A percentile compares a stretch with the other conserved stretches of the same genome.
Conservation (phyloP, 2,329 filamentous ascomycete species). For the Diaporthe ampelina region DNA sequence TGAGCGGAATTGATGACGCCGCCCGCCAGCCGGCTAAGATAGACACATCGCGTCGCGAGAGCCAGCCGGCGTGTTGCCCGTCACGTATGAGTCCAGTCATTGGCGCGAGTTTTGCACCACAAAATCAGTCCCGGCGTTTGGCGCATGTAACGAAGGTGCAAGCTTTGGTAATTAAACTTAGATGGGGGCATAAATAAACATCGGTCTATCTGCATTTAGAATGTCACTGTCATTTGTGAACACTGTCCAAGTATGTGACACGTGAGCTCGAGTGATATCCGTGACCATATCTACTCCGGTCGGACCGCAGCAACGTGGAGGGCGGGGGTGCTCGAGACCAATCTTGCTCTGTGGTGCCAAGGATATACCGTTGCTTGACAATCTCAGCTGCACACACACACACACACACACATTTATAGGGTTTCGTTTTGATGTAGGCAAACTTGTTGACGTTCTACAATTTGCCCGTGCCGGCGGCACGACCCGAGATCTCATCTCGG, state of each 20-base stretch:
- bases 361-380: background rate
- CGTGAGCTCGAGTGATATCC: background rate
- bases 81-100: background rate
- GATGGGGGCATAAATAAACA: background rate
- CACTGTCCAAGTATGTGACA: background rate
- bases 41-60: background rate
- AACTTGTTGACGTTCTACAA: slow-evolving; percentile 1
- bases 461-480: slow-evolving; percentile 8
- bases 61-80: background rate
- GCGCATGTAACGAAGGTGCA: background rate
- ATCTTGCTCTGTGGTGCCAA: background rate
- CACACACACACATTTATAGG: too few relatives aligned
- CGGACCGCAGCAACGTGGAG: background rate
- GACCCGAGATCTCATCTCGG: background rate
- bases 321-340: too few relatives aligned
- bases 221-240: background rate
- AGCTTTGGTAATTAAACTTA: background rate
- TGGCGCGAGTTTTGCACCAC: background rate
- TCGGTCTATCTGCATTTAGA: background rate
- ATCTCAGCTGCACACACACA: background rate
- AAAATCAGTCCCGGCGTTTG: slow-evolving; percentile 25
- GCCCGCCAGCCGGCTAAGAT: background rate
- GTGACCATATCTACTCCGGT: background rate
- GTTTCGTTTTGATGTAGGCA: background rate
- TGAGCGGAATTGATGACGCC: background rate